phyloP scores from a whole-genome alignment of 225 moss, liverwort and hornwort species.

The Pseudisothecium myosuroides region DNA sequence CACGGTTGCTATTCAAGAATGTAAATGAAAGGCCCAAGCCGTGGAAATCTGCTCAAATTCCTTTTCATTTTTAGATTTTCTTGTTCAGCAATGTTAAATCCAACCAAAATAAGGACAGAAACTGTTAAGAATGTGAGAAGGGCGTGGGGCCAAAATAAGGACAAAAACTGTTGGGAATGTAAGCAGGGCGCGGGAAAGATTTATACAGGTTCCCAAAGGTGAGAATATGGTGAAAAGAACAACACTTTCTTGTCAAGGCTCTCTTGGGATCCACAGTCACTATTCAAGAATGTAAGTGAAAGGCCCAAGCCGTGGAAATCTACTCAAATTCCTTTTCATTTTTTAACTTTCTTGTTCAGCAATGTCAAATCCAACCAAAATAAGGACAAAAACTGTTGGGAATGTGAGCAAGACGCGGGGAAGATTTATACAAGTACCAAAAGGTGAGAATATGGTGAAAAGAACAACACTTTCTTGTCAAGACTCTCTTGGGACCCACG shows the following conservation, averaged over 20 bases:
- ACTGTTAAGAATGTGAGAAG: background rate
- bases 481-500: too few species aligned
- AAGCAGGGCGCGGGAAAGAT: too few species aligned
- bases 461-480: background rate
- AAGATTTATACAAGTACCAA: rapidly evolving
- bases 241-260: too few species aligned
- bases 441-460: background rate
- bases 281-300: background rate
- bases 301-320: background rate
- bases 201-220: too few species aligned
- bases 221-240: too few species aligned
- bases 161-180: too few species aligned
- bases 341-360: background rate
- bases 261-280: rapidly evolving
- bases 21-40: rapidly evolving
- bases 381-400: rapidly evolving
- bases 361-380: background rate
- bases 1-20: background rate
- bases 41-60: too few species aligned
- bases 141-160: too few species aligned
- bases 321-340: too few species aligned
- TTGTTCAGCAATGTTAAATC: too few species aligned
- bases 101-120: too few species aligned
- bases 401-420: rapidly evolving
- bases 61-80: background rate